Base-by-base conservation (phyloP, 371 early-diverging fungal genomes). In the Mucor sp. region DNA sequence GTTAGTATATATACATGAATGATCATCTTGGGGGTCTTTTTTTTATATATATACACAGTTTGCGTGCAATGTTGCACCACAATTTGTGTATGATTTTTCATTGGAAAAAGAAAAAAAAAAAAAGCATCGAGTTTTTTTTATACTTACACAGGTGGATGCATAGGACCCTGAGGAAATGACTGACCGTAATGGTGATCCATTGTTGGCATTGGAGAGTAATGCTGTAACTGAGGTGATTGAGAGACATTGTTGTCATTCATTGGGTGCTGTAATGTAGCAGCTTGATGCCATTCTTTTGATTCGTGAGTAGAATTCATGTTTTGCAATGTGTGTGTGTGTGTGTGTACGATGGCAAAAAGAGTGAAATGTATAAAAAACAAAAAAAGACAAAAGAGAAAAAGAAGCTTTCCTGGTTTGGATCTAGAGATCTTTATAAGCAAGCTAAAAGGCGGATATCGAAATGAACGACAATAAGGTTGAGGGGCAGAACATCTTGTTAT, bases 201-300 rank as follows among this genome's bases (percentile, higher is more conserved):
- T 33, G 76, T 44, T 41, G 71, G 70, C 53, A 50, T 59, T 32
- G 74, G 62, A 44, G 72, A 63, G 65, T 72, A 68, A 21, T 79
- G 78, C 28, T 74, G 71, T 65, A 75, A 65, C 53, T 67, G 72
- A 57, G 70, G 69, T 41, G 74, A 60, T 23, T 70, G 74, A 25
- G 68, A 35, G 17, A 70, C 63, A 58, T 76, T 68, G 41, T 70
- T 68, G 37, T 76, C 74, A 48, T 66, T 56, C 25, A 68, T 62
- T 17, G 72, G 69, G 53, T 72, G 70, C 14, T 75, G 77, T 44
- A 75, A 50, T 32, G 56, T 53, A 57, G 74, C 21, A 35, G 69
- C 67, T 56, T 73, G 74, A 11, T 77, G 78, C 80, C 80, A 80
- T 25, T 80, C 78, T 74, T 77, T 80, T 53, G 71, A 33, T 43